Evolutionary conservation across 1,284 basidiomycete species (phyloP).

Genomic region (Ceratobasidium sp.): DNA sequence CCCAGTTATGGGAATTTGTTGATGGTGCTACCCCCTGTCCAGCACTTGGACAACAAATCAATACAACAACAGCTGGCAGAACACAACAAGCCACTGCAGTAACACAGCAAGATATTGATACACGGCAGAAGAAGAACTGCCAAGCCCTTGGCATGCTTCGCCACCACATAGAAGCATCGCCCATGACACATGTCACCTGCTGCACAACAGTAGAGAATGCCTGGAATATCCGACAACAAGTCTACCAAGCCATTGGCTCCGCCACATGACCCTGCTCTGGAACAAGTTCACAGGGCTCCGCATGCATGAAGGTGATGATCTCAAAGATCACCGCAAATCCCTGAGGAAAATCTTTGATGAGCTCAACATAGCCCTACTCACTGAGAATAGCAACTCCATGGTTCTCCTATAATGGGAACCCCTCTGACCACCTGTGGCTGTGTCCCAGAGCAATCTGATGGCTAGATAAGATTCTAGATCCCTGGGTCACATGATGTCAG

Average conservation of each 20-base stretch:
- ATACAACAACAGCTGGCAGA: background rate
- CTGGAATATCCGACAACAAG: background rate
- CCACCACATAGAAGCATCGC: conserved; percentile 6
- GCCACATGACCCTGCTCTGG: conserved; percentile 14
- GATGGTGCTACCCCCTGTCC: too few species aligned
- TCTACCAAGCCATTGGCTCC: conserved; percentile 14
- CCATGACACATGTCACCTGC: conserved; percentile 15
- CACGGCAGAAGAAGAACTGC: background rate
- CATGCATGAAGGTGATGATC: conserved; percentile 2
- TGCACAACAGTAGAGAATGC: background rate
- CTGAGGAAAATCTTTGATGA: background rate
- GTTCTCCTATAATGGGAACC: too few species aligned
- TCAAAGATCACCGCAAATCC: conserved; percentile 11
- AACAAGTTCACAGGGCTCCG: background rate
- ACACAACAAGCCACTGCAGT: background rate
- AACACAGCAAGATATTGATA: background rate
- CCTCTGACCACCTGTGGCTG: too few species aligned
- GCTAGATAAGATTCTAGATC: too few species aligned
- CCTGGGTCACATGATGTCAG: too few species aligned
- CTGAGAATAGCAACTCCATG: background rate
- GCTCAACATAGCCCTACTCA: conserved; percentile 8
- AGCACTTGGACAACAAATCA: too few species aligned
- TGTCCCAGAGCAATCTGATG: too few species aligned
- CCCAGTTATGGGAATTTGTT: background rate
- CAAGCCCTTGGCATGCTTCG: background rate